These are phyloP conservation scores for Albophoma yamanashiensis DNA, from an alignment of 2,329 filamentous ascomycete species.

Conservation along the genomic window DNA sequence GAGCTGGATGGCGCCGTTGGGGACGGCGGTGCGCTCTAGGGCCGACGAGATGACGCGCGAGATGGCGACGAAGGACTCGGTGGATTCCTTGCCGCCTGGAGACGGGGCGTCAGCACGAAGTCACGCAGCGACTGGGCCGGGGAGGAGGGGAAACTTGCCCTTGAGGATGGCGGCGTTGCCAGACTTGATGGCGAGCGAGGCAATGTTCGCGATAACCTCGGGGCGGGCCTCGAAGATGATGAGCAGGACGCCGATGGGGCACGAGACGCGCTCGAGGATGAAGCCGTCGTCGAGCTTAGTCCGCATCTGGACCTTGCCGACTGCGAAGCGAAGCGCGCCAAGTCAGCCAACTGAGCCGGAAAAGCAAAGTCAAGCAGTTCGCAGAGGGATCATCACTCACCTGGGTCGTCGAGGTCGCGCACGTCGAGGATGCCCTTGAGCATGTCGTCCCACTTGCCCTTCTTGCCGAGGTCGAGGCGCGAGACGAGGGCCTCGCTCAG, in stretches of 20 bases:
- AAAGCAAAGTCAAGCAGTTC: too few relatives aligned
- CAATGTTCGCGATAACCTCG: slow-evolving; percentile 97
- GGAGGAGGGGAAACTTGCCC: slow-evolving; percentile 31
- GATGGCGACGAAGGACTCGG: slow-evolving; percentile 88
- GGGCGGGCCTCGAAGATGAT: slow-evolving; percentile 98
- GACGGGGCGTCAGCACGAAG: not conserved
- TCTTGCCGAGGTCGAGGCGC: slow-evolving; percentile 72
- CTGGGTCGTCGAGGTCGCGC: slow-evolving; percentile 70
- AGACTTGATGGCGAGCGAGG: slow-evolving; percentile 89
- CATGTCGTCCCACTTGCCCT: slow-evolving; percentile 97
- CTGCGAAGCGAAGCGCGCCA: slow-evolving; percentile 25
- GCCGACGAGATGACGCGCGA: slow-evolving; percentile 74
- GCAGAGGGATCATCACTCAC: slow-evolving; percentile 31
- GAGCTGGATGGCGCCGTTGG: slow-evolving; percentile 81
- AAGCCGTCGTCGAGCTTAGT: slow-evolving; percentile 82
- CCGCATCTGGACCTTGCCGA: slow-evolving; percentile 74
- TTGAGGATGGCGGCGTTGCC: slow-evolving; percentile 96
- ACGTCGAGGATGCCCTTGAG: slow-evolving; percentile 89
- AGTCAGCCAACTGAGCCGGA: not conserved
- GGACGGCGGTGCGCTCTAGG: slow-evolving; percentile 61
- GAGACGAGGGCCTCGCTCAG: slow-evolving; percentile 78
- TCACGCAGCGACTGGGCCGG: not conserved
- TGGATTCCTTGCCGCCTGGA: slow-evolving; percentile 89
- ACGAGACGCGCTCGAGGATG: slow-evolving; percentile 76
- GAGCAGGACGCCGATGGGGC: slow-evolving; percentile 91